phyloP scores from a whole-genome alignment of 257 asterid species.

The Craterostigma plantagineum region DNA sequence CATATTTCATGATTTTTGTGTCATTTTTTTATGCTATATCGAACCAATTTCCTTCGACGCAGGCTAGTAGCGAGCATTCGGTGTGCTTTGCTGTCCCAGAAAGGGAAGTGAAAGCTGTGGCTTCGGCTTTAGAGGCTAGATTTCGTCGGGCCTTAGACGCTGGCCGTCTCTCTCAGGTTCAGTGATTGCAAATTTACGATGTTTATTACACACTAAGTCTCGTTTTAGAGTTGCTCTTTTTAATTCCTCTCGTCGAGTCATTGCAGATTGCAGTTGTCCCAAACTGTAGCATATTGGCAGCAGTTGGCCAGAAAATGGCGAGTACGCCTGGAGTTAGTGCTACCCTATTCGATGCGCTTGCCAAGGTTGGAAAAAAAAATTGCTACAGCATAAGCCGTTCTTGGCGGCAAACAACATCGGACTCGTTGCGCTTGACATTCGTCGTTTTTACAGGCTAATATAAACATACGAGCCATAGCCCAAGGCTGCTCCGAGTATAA shows the following conservation, averaged over 20 bases:
- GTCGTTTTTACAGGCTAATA: slow-evolving; percentile 69
- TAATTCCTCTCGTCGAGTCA: no score
- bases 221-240: no score
- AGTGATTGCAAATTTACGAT: no score
- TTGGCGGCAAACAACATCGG: neutral
- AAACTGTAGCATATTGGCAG: slow-evolving; percentile 92
- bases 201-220: no score
- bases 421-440: slow-evolving; percentile 6
- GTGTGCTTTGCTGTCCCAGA: slow-evolving; percentile 99
- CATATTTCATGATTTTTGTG: slow-evolving; percentile 1
- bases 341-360: slow-evolving; percentile 88
- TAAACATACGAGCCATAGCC: slow-evolving; percentile 94
- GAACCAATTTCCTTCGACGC: slow-evolving; percentile 1
- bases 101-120: slow-evolving; percentile 80
- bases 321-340: slow-evolving; percentile 99
- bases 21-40: slow-evolving; percentile 5
- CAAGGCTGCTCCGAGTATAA: slow-evolving; percentile 98
- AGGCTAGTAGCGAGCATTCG: slow-evolving; percentile 99
- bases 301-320: slow-evolving; percentile 99
- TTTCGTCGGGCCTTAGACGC: slow-evolving; percentile 84
- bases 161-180: slow-evolving; percentile 97
- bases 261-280: slow-evolving; percentile 78
- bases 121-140: slow-evolving; percentile 65
- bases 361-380: slow-evolving; percentile 69
- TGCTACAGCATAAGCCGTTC: no score